A percentile compares a stretch with the other conserved stretches of the same genome.
These are phyloP conservation scores for Colletotrichum sp. DNA, from an alignment of 2,329 filamentous ascomycete species.

Conservation along the genomic window DNA sequence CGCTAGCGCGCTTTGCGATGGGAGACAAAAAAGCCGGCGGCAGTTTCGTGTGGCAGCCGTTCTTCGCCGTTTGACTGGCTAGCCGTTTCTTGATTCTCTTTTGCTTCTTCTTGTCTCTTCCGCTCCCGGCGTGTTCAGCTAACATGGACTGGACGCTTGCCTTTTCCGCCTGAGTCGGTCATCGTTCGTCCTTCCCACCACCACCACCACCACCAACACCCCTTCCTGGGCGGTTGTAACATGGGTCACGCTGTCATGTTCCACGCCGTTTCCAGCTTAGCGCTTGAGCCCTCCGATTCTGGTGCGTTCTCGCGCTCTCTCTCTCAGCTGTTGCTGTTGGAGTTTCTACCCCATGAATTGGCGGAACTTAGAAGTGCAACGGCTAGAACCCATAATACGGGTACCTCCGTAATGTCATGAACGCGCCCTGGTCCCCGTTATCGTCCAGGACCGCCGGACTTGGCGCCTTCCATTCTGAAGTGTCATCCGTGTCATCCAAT, in stretches of 20 bases:
- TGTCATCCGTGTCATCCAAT: conserved; percentile 1
- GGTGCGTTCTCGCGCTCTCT: not conserved
- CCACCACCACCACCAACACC: not conserved
- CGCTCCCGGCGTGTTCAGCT: not conserved
- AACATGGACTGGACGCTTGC: not conserved
- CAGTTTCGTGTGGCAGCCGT: conserved; percentile 16
- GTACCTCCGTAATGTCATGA: not conserved
- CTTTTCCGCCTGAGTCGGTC: not conserved
- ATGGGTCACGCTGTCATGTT: not conserved
- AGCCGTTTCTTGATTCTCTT: not conserved
- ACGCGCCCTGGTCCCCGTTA: not conserved
- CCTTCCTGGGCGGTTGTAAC: not conserved
- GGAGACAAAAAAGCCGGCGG: not conserved
- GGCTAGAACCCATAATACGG: not conserved
- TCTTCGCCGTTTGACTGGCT: conserved; percentile 9
- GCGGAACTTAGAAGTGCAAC: not conserved
- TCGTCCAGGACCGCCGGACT: not conserved
- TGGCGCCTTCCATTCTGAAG: not conserved
- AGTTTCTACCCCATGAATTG: not conserved
- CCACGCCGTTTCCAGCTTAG: not conserved
- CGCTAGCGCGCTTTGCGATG: not conserved
- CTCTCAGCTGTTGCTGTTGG: not conserved
- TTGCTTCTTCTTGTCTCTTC: not conserved
- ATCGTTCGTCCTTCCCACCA: not conserved
- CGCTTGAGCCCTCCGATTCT: not conserved